Base-by-base conservation (phyloP, 139 green algal species). In the Trebouxia sp. region DNA sequence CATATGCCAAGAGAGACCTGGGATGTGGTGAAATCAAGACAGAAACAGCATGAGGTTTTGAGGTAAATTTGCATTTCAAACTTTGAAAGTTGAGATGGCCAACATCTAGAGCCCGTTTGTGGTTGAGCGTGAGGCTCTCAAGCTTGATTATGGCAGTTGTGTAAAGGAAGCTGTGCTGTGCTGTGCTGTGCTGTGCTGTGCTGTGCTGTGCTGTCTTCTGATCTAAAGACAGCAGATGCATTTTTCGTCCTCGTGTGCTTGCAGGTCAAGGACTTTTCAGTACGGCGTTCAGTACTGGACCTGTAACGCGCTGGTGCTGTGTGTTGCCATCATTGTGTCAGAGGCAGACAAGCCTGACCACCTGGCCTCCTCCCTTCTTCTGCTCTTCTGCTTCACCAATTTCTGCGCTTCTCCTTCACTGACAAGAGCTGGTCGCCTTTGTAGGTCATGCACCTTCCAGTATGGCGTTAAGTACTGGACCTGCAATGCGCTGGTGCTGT, bases 401-500 rank as follows among this genome's bases (percentile, higher is more conserved):
- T 28, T 5, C 26, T 58, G 50, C 50, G 2, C 1, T 37, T 37
- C n/a, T 32, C 66, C 26, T 24, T 20, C 1, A 26, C 9, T 14
- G 5, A 0, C 14, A 45, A n/a, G 14, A 45, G 14, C 10, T 15
- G 20, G 58, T 69, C 6, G 42, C 0, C 35, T 45, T 14, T 56
- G 41, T 10, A 77, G 69, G 69, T 77, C 69, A 38, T 24, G 69
- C 20, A 56, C 14, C 5, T 55, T 77, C 41, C 69, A 77, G 41
- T 77, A 77, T 1, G 69, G 69, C 24, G 12, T 77, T 12, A 77
- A 77, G 41, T 77, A 77, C 41, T 77, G 43, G n/a, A 37, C n/a
- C 8, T 56, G 42, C 26, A 77, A 77, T 38, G 22, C 69, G 2
- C 26, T 53, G 4, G 41, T 77, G 69, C 69, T 77, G 26, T 56